Evolutionary conservation across 768 basidiomycete genomes (phyloP).

Genomic region (Mycena metata): DNA sequence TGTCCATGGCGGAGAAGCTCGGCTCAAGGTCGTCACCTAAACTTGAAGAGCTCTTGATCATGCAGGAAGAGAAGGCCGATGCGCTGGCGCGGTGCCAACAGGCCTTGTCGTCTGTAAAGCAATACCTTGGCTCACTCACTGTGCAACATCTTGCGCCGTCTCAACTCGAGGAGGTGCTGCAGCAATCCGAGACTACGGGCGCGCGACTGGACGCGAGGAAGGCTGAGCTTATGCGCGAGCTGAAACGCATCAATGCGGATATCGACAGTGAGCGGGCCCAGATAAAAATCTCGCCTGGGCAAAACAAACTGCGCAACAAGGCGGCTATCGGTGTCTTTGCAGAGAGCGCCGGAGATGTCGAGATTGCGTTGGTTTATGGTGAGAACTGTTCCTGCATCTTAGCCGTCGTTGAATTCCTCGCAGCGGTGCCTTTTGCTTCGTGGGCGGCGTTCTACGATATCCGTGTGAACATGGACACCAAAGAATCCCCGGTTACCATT

Average conservation of each 20-base stretch:
- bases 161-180: constrained; percentile 47
- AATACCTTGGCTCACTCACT: constrained; percentile 52
- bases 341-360: constrained; percentile 51
- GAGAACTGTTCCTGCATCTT: constrained; percentile 5
- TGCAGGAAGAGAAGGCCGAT: constrained; percentile 39
- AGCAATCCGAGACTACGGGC: constrained; percentile 50
- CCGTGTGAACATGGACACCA: constrained; percentile 56
- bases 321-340: constrained; percentile 55
- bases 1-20: constrained; percentile 34
- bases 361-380: constrained; percentile 58
- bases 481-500: constrained; percentile 53
- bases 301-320: constrained; percentile 47
- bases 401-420: background rate
- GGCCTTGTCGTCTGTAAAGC: constrained; percentile 47
- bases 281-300: constrained; percentile 32
- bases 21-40: constrained; percentile 42
- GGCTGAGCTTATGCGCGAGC: constrained; percentile 46
- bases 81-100: constrained; percentile 49
- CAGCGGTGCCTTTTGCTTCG: constrained; percentile 53
- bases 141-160: constrained; percentile 48
- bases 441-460: constrained; percentile 43
- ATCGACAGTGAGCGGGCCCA: constrained; percentile 43
- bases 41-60: constrained; percentile 44
- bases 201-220: constrained; percentile 51
- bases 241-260: constrained; percentile 41